Percentiles rank a stretch among this genome's conserved stretches.
Evolutionary conservation across 2,329 filamentous ascomycete genomes (phyloP).

Genomic region (Monosporascus sp.): DNA sequence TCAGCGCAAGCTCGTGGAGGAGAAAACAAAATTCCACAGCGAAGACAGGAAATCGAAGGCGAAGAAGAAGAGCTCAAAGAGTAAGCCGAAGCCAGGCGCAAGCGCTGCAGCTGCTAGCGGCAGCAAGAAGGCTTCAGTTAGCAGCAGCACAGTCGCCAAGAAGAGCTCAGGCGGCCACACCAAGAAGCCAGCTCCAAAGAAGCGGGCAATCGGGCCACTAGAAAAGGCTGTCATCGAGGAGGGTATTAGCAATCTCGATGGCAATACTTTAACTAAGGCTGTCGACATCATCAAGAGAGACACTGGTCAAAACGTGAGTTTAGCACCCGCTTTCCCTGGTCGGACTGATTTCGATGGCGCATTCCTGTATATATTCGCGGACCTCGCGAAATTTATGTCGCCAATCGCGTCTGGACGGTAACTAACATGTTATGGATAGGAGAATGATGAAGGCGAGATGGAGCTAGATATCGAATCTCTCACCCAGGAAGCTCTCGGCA

Average conservation of each 20-base stretch:
- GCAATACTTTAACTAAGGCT: slow-evolving; percentile 70
- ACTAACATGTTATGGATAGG: slow-evolving; percentile 30
- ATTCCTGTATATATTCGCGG: neutral
- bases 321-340: slow-evolving; percentile 16
- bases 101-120: slow-evolving; percentile 24
- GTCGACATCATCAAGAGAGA: slow-evolving; percentile 89
- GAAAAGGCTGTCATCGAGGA: slow-evolving; percentile 92
- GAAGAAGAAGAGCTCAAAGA: slow-evolving; percentile 79
- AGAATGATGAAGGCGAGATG: slow-evolving; percentile 54
- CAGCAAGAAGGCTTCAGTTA: slow-evolving; percentile 36
- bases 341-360: neutral
- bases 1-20: slow-evolving; percentile 66
- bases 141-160: slow-evolving; percentile 26
- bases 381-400: neutral
- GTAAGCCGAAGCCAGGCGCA: slow-evolving; percentile 46
- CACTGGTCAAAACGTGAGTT: slow-evolving; percentile 66
- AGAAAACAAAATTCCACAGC: slow-evolving; percentile 59
- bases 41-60: slow-evolving; percentile 66
- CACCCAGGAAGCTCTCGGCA: slow-evolving; percentile 48
- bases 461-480: slow-evolving; percentile 56
- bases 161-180: slow-evolving; percentile 21
- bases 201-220: slow-evolving; percentile 61
- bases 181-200: slow-evolving; percentile 44
- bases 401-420: neutral
- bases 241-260: slow-evolving; percentile 75